These are phyloP conservation scores for Cryptococcus sp. DNA, from an alignment of 1,284 basidiomycete genomes.

Conservation along the genomic window DNA sequence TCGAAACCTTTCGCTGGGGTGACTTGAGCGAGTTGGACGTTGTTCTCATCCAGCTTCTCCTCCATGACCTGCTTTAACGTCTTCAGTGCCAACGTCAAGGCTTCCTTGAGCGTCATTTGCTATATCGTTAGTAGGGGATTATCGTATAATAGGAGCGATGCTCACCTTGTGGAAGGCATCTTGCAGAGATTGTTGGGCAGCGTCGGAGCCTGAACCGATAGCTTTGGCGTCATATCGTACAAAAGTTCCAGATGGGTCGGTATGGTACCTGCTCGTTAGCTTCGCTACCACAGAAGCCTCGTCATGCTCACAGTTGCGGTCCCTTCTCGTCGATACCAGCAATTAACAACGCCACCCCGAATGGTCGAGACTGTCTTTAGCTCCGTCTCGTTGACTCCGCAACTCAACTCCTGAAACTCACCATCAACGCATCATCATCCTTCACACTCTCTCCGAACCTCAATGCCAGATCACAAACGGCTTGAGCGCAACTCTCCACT, in stretches of 20 bases:
- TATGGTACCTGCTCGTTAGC: conserved; percentile 67
- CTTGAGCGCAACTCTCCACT: conserved; percentile 94
- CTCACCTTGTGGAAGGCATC: conserved; percentile 92
- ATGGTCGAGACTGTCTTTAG: conserved; percentile 72
- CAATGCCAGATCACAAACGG: conserved; percentile 94
- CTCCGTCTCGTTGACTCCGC: background rate
- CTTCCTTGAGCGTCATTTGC: conserved; percentile 90
- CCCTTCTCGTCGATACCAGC: conserved; percentile 95
- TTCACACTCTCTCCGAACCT: conserved; percentile 98
- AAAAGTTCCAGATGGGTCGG: conserved; percentile 98
- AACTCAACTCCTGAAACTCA: conserved; percentile 34
- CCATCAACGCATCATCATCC: conserved; percentile 97
- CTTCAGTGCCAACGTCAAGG: conserved; percentile 76
- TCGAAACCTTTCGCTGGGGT: conserved; percentile 70
- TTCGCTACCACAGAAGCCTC: background rate
- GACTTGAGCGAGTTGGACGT: conserved; percentile 94
- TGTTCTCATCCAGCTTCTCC: conserved; percentile 96
- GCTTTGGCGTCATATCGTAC: conserved; percentile 97
- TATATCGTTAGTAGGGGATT: too few relatives aligned
- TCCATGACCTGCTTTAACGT: conserved; percentile 99
- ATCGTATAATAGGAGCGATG: too few relatives aligned
- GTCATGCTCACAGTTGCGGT: conserved; percentile 73
- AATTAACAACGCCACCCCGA: conserved; percentile 95
- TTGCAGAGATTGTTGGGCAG: conserved; percentile 93
- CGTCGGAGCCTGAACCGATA: conserved; percentile 96